A percentile compares a stretch with the other conserved stretches of the same genome.
phyloP scores from a whole-genome alignment of 2,329 filamentous ascomycete genomes.

The Aspergillus floridensis region DNA sequence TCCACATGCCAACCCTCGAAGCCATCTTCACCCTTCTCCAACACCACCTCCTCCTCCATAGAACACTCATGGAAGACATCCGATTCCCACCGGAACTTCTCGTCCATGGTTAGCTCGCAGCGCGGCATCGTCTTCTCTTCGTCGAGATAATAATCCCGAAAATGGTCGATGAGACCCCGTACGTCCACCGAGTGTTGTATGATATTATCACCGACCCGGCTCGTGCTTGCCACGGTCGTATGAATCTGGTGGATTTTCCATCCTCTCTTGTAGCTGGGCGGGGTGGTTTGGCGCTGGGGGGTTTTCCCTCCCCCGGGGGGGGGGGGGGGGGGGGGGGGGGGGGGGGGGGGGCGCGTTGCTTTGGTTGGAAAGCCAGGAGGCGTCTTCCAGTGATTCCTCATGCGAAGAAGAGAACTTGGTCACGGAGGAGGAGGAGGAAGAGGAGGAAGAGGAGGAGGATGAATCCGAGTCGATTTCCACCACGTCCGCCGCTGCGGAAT shows the following conservation, averaged over 20 bases:
- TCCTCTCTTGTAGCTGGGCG: too few relatives aligned
- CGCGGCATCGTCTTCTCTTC: slow-evolving; percentile 21
- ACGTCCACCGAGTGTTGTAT: slow-evolving; percentile 50
- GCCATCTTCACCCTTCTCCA: background rate
- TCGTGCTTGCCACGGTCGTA: slow-evolving; percentile 81
- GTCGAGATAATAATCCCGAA: slow-evolving; percentile 37
- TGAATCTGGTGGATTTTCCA: slow-evolving; percentile 52
- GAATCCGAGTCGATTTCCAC: too few relatives aligned
- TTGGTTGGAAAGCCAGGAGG: too few relatives aligned
- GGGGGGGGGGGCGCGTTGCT: too few relatives aligned
- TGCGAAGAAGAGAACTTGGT: too few relatives aligned
- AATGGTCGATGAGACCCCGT: slow-evolving; percentile 31
- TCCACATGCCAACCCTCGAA: background rate
- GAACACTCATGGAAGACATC: background rate
- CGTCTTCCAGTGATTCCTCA: too few relatives aligned
- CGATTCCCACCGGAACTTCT: background rate
- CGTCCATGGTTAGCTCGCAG: background rate
- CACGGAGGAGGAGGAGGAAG: too few relatives aligned
- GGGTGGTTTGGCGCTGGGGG: too few relatives aligned
- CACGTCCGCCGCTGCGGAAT: background rate
- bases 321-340: too few relatives aligned
- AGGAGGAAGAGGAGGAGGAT: too few relatives aligned
- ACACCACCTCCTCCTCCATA: background rate
- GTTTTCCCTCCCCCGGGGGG: too few relatives aligned
- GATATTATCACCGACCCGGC: slow-evolving; percentile 34